Base-by-base conservation (phyloP, 2,329 filamentous ascomycete genomes). In the Plenodomus biglobosus region DNA sequence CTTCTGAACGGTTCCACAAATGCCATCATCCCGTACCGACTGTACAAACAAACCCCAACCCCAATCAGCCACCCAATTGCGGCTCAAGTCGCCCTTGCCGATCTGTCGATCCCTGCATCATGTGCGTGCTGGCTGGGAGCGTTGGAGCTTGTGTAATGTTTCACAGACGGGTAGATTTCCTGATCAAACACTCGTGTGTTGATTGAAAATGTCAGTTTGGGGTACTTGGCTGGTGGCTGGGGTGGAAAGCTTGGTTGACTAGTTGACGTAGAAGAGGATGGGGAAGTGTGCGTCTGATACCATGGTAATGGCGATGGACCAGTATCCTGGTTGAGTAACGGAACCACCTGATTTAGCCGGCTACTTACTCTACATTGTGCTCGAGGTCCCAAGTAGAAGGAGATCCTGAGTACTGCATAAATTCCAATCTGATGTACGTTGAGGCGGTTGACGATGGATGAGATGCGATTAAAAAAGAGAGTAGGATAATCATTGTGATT, bases 11-110 rank as follows among this genome's bases (percentile, higher is more conserved):
- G 50, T 52, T 37, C 39, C 42, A 52, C 50, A 41, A 38, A 48
- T 48, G 45, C 39, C 35, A 46, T 43, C 39, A 48, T 40, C 27
- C n/a, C 13, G 27, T 32, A 32, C 27, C 27, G 11, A 15, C 27
- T 11, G 7, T 11, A 11, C 15, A 3, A 11, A 32, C 27, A 3
- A 3, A 11, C 13, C 13, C 15, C 7, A 10, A 10, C 22, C 6
- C 13, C 11, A 19, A 52, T 47, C 38, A 50, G 40, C 49, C 49
- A 47, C 36, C 49, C 49, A 55, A 55, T 52, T 40, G 46, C 38
- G 42, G 30, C 22, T 38, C 27, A 40, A 38, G 34, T 27, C 18
- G 38, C 38, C 52, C 46, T 48, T 55, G 52, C 52, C 44, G 52
- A 52, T 55, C 49, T 30, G n/a, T 7, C 16, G 36, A 52, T 40